Conservation (phyloP, 768 basidiomycete genomes). For the Filobasidium floriforme region DNA sequence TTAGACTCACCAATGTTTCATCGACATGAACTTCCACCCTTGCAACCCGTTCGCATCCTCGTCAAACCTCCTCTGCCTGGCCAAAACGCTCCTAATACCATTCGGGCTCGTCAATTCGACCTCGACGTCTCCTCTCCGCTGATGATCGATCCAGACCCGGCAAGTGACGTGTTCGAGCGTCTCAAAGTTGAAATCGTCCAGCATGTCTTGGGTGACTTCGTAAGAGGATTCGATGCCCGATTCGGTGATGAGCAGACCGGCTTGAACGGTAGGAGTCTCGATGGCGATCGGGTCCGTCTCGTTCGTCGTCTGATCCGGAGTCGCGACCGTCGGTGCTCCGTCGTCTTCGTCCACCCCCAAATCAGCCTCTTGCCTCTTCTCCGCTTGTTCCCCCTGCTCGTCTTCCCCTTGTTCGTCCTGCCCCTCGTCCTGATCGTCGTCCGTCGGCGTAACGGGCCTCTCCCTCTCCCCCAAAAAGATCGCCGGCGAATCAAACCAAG, state of each 20-base stretch:
- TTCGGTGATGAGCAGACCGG: constrained; percentile 51
- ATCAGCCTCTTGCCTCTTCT: constrained; percentile 15
- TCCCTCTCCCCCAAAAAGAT: constrained; percentile 45
- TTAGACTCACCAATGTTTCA: constrained; percentile 82
- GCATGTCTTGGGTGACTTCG: constrained; percentile 59
- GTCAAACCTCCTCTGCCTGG: constrained; percentile 63
- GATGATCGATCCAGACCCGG: constrained; percentile 85
- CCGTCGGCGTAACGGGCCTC: background rate
- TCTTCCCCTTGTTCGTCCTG: background rate
- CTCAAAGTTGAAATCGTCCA: constrained; percentile 72
- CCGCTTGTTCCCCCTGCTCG: background rate
- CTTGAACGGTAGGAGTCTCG: constrained; percentile 6
- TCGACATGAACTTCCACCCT: constrained; percentile 98
- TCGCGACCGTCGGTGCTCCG: constrained; percentile 52
- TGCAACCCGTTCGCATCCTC: constrained; percentile 61
- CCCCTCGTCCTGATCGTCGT: background rate
- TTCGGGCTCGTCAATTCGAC: constrained; percentile 78
- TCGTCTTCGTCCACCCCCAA: background rate
- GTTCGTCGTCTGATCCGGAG: constrained; percentile 4
- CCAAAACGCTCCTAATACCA: constrained; percentile 76
- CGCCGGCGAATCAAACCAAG: constrained; percentile 72
- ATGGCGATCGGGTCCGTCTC: background rate
- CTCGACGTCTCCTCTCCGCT: constrained; percentile 80
- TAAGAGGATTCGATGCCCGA: constrained; percentile 62
- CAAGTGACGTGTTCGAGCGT: constrained; percentile 84